phyloP scores from a whole-genome alignment of 805 yeast species.

The Candida piceae region DNA sequence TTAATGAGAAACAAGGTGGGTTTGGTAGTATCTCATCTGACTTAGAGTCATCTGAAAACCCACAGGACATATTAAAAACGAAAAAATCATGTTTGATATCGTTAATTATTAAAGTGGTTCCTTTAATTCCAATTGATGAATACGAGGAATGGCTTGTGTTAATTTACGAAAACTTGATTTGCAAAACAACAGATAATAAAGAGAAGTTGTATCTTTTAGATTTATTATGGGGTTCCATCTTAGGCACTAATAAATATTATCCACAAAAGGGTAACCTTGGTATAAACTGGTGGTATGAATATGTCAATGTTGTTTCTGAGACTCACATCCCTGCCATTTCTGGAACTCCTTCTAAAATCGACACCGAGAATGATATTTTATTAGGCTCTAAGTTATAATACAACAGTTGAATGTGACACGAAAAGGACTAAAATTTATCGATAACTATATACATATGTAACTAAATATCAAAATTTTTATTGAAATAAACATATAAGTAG shows the following conservation, averaged over 20 bases:
- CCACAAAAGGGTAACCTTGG: constrained; percentile 52
- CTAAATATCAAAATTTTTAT: too few species aligned
- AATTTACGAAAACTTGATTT: constrained; percentile 34
- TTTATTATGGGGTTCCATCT: constrained; percentile 46
- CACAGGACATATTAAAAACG: constrained; percentile 18
- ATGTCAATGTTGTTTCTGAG: constrained; percentile 18
- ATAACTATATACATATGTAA: too few species aligned
- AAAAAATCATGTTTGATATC: constrained; percentile 44
- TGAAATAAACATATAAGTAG: too few species aligned
- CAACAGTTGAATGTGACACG: too few species aligned
- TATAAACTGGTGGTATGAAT: constrained; percentile 59
- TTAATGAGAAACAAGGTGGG: constrained; percentile 1
- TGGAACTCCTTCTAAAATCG: too few species aligned
- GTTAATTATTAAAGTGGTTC: constrained; percentile 45
- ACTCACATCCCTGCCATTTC: background rate
- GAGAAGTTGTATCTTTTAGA: constrained; percentile 38
- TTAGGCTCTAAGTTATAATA: too few species aligned
- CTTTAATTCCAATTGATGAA: constrained; percentile 42
- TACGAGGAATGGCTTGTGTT: constrained; percentile 45
- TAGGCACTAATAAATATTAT: constrained; percentile 49
- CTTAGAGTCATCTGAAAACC: too few species aligned
- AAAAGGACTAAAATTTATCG: too few species aligned
- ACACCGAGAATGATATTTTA: too few species aligned
- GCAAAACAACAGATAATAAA: constrained; percentile 10
- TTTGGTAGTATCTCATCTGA: constrained; percentile 5